Base-by-base conservation (phyloP, 768 basidiomycete species). In the Lactifluus pinguis region DNA sequence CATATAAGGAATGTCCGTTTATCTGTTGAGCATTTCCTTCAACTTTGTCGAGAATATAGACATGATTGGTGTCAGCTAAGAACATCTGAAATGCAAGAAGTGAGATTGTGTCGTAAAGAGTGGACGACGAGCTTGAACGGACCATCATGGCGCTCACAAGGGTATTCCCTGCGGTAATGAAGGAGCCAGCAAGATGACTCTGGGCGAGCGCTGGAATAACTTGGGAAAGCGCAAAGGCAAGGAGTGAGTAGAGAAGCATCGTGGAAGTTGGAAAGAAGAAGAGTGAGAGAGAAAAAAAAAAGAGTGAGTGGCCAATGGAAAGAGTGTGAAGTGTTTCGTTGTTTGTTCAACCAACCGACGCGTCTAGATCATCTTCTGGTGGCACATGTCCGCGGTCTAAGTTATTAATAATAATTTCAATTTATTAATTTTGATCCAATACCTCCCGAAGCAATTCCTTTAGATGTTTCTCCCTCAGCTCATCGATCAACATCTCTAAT, bases 11-110 rank as follows among this genome's bases (percentile, higher is more conserved):
- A 72, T 90, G 89, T 1, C 81, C 83, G 60, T 80, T 76, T 62
- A 92, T 78, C 65, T 78, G 73, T 4, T 80, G 80, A 3, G 78
- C 77, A 69, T 94, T 93, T 36, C 82, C 83, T 69, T 93, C 90
- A 1, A 85, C 83, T 75, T 97, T 97, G 77, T 97, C 93, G n/a
- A 94, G 75, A 21, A 94, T 87, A 73, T 94, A 95, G 38, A 95
- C 87, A 70, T 84, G 90, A 66, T 90, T 76, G 7, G 80, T 75
- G 64, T 86, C 89, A 36, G 89, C 91, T 54, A 93, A 73, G 71
- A 93, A 91, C 82, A 88, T 83, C 88, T 87, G 68, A 50, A 42
- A 19, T 13, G 57, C 50, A 10, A 29, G 36, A 42, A 13, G n/a
- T 57, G n/a, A 47, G 60, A 39, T 2, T 15, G 30, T 14, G 19